A percentile compares a stretch with the other conserved stretches of the same genome.
Evolutionary conservation across 768 basidiomycete genomes (phyloP).

Genomic region (Harrya chromipes): DNA sequence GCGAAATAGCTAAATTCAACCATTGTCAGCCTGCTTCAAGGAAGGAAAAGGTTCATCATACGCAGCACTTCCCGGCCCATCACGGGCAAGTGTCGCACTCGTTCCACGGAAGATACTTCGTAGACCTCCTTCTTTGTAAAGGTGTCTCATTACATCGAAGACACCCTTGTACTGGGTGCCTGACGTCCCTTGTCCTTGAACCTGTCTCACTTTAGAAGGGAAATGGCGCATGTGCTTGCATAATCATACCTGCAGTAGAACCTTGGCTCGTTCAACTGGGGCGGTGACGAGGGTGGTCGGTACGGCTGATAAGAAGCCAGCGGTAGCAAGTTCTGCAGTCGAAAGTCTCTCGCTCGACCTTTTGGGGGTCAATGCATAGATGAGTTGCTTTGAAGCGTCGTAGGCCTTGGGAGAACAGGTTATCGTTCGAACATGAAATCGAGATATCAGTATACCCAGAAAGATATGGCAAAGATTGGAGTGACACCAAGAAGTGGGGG

Average conservation of each 20-base stretch:
- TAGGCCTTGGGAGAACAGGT: slow-evolving; percentile 62
- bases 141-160: slow-evolving; percentile 81
- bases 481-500: slow-evolving; percentile 94
- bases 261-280: slow-evolving; percentile 96
- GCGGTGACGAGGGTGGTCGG: slow-evolving; percentile 92
- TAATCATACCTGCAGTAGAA: slow-evolving; percentile 74
- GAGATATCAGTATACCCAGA: slow-evolving; percentile 64
- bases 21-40: slow-evolving; percentile 6
- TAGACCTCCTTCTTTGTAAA: slow-evolving; percentile 93
- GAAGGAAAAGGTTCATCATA: slow-evolving; percentile 40
- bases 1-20: slow-evolving; percentile 77
- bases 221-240: neutral
- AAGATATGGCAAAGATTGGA: slow-evolving; percentile 96
- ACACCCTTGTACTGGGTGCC: slow-evolving; percentile 84
- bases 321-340: slow-evolving; percentile 78
- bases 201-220: slow-evolving; percentile 40
- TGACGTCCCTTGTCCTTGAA: slow-evolving; percentile 82
- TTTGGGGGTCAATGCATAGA: slow-evolving; percentile 75
- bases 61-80: slow-evolving; percentile 97
- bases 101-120: slow-evolving; percentile 92
- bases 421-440: slow-evolving; percentile 6
- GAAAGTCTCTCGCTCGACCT: slow-evolving; percentile 62
- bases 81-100: slow-evolving; percentile 88
- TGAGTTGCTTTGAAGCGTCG: slow-evolving; percentile 86
- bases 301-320: slow-evolving; percentile 92